phyloP scores from a whole-genome alignment of 139 green algal species.

The Nannochloris sp. region DNA sequence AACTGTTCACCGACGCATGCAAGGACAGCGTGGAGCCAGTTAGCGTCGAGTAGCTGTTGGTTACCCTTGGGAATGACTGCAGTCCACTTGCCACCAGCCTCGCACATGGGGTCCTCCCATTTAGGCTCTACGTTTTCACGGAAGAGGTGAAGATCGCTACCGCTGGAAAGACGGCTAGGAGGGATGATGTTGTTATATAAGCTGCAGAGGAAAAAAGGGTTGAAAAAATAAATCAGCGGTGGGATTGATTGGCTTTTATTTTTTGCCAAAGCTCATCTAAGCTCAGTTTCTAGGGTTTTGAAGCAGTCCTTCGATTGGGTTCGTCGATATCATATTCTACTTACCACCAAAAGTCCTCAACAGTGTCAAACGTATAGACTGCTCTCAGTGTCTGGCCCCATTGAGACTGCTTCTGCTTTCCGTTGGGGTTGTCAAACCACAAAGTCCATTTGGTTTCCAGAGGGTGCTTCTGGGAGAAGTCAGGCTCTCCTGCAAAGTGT shows the following conservation, averaged over 20 bases:
- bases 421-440: slow-evolving; percentile 95
- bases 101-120: slow-evolving; percentile 94
- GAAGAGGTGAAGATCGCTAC: slow-evolving; percentile 93
- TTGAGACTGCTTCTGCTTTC: slow-evolving; percentile 45
- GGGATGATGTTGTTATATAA: slow-evolving; percentile 99
- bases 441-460: slow-evolving; percentile 87
- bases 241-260: too few relatives aligned
- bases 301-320: too few relatives aligned
- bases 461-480: slow-evolving; percentile 72
- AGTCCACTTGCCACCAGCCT: slow-evolving; percentile 87
- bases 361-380: slow-evolving; percentile 93
- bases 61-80: slow-evolving; percentile 51
- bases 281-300: too few relatives aligned
- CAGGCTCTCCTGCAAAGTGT: slow-evolving; percentile 27
- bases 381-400: slow-evolving; percentile 73
- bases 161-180: slow-evolving; percentile 72
- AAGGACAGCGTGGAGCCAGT: slow-evolving; percentile 92
- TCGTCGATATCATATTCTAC: too few relatives aligned
- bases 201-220: slow-evolving; percentile 41
- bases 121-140: slow-evolving; percentile 96
- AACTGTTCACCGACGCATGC: slow-evolving; percentile 99
- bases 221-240: too few relatives aligned
- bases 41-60: slow-evolving; percentile 75
- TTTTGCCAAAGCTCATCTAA: too few relatives aligned
- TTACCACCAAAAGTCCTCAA: slow-evolving; percentile 99